These are phyloP conservation scores for Magnusiomyces sp. DNA, from an alignment of 1,139 yeast genomes.

Conservation along the genomic window DNA sequence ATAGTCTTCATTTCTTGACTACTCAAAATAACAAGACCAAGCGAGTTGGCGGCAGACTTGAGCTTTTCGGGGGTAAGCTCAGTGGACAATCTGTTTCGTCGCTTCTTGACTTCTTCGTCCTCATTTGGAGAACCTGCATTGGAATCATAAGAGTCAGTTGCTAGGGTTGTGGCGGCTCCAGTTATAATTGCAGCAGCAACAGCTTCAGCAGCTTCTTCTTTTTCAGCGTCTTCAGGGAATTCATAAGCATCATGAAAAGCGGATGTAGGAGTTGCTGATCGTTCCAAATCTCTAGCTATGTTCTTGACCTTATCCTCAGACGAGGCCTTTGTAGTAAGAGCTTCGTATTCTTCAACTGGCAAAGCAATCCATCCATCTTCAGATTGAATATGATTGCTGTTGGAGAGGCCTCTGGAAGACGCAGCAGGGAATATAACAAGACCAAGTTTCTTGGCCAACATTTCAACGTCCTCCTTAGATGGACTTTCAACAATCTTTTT, in stretches of 20 bases:
- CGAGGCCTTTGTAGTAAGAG: slow-evolving; percentile 16
- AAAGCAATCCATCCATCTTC: slow-evolving; percentile 38
- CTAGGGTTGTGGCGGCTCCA: neutral
- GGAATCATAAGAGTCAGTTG: neutral
- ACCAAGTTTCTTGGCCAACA: slow-evolving; percentile 26
- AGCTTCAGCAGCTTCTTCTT: neutral
- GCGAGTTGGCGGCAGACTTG: slow-evolving; percentile 4
- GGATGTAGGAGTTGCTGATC: slow-evolving; percentile 7
- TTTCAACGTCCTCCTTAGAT: slow-evolving; percentile 25
- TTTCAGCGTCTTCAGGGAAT: slow-evolving; percentile 3
- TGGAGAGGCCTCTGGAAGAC: neutral
- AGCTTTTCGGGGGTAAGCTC: neutral
- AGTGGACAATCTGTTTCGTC: too few species aligned
- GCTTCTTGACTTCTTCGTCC: neutral
- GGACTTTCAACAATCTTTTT: slow-evolving; percentile 31
- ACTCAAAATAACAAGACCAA: slow-evolving; percentile 8
- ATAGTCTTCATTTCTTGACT: slow-evolving; percentile 7
- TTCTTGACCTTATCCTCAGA: slow-evolving; percentile 10
- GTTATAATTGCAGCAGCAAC: neutral
- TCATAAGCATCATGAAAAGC: slow-evolving; percentile 6
- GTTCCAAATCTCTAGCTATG: slow-evolving; percentile 14
- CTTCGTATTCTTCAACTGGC: slow-evolving; percentile 30
- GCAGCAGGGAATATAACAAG: slow-evolving; percentile 15
- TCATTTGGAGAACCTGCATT: neutral
- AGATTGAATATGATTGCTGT: neutral